phyloP scores from a whole-genome alignment of 1,284 basidiomycete genomes.

The Ceratobasidium sp. region DNA sequence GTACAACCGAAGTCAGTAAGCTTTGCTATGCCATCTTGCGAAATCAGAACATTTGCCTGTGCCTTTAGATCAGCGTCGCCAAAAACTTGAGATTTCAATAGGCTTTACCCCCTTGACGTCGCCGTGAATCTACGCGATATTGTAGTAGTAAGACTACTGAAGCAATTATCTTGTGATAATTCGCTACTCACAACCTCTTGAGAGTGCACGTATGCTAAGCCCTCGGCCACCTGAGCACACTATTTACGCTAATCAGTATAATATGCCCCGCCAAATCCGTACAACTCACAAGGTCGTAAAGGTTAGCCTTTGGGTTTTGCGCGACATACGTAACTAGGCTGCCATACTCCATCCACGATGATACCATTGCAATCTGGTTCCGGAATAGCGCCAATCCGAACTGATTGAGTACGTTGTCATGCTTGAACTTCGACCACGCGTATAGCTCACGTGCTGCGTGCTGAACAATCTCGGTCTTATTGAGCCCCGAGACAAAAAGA shows the following conservation, averaged over 20 bases:
- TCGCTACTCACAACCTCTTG: not conserved
- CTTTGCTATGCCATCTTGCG: not conserved
- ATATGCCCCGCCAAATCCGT: not conserved
- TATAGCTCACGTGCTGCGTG: conserved; percentile 38
- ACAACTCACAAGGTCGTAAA: not conserved
- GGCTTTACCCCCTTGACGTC: not conserved
- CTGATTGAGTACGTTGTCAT: conserved; percentile 14
- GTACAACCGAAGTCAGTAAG: conserved; percentile 1
- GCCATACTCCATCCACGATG: conserved; percentile 28
- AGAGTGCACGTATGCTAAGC: not conserved
- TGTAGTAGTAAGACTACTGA: too few relatives aligned
- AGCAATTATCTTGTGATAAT: too few relatives aligned
- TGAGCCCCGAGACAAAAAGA: not conserved
- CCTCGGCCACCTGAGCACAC: conserved; percentile 3
- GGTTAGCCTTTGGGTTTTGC: not conserved
- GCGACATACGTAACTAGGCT: not conserved
- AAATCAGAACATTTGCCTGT: not conserved
- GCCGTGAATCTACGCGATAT: not conserved
- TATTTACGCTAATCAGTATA: not conserved
- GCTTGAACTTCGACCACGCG: conserved; percentile 26
- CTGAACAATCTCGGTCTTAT: not conserved
- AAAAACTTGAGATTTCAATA: not conserved
- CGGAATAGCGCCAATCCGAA: conserved; percentile 14
- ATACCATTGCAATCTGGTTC: conserved; percentile 31
- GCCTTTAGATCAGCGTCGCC: not conserved